phyloP scores from a whole-genome alignment of 1,139 yeast species.

The Blastobotrys aristatus region DNA sequence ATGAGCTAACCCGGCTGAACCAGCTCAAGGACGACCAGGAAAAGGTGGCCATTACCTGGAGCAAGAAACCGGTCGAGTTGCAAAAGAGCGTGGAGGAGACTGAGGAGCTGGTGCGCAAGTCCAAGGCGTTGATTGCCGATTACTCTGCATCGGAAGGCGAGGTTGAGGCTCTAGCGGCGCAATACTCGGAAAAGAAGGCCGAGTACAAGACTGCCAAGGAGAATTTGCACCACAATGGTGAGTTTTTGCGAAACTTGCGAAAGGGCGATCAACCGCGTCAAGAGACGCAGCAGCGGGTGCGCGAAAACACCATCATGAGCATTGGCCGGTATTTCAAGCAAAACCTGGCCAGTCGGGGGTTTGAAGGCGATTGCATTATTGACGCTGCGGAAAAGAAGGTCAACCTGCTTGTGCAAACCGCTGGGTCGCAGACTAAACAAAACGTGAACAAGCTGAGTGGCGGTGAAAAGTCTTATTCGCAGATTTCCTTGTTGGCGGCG shows the following conservation, averaged over 20 bases:
- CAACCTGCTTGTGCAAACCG: conserved; percentile 26
- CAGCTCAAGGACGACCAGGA: not conserved
- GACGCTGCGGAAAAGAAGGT: conserved; percentile 46
- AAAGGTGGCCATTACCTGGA: not conserved
- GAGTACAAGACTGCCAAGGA: not conserved
- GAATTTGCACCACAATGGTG: not conserved
- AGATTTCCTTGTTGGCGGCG: conserved; percentile 78
- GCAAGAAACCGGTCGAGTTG: not conserved
- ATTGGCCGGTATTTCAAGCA: conserved; percentile 21
- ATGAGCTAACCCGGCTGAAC: not conserved
- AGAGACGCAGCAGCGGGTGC: conserved; percentile 9
- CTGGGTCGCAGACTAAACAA: conserved; percentile 54
- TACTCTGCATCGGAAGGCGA: not conserved
- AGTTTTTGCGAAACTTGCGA: not conserved
- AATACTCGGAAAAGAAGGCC: not conserved
- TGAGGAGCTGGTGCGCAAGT: not conserved
- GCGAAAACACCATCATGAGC: not conserved
- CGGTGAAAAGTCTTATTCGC: conserved; percentile 94
- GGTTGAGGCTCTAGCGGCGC: not conserved
- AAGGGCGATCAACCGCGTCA: not conserved
- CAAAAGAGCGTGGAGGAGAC: not conserved
- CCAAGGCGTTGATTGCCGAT: not conserved
- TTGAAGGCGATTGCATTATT: conserved; percentile 65
- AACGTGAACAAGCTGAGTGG: conserved; percentile 87
- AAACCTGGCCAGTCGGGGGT: conserved; percentile 49